Base-by-base conservation (phyloP, 1,284 basidiomycete genomes). In the Ganoderma sp. region DNA sequence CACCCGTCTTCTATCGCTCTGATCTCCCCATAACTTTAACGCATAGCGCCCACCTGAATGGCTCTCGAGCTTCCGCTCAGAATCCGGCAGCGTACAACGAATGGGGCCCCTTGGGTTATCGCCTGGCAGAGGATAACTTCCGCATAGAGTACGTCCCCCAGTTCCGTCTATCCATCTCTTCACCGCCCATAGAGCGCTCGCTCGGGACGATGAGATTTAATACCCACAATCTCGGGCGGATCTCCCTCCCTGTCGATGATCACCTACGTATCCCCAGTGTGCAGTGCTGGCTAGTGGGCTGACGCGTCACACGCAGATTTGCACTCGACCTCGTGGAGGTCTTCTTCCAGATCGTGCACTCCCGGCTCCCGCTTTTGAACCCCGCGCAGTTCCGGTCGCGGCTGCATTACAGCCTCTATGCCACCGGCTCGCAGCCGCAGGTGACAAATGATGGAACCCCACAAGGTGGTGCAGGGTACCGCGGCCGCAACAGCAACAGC, bases 241-340 rank as follows among this genome's bases (percentile, higher is more conserved):
- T 58, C 56, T 58, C 37, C 34, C 56, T 58, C 37, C 34, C 19
- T 39, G 19, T n/a, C 17, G n/a, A 37, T n/a, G 19, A 45, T 45
- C 8, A 52, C 22, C 48, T 45, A 45, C 10, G 12, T 25, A 28
- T 58, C 19, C 56, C 56, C 61, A 25, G 28, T 17, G 34, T 34
- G 34, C 50, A 34, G 12, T 25, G 17, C 48, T 60, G n/a, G 45
- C 62, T 43, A 41, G 60, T 10, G 39, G 45, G 37, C 43, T 72
- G 54, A 69, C 67, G 56, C 66, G 69, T 74, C 66, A 73, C 69
- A 50, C 72, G 69, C 79, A 96, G 94, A 78, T 91, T 97, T 74
- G 91, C 93, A 1, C 86, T 92, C 61, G 94, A 97, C 81, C 88
- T 97, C 64, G 89, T 96, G 75, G 94, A 96, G 79, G 92, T 95